Base-by-base conservation (phyloP, 148 eudicot species). In the Agrostemma githago region DNA sequence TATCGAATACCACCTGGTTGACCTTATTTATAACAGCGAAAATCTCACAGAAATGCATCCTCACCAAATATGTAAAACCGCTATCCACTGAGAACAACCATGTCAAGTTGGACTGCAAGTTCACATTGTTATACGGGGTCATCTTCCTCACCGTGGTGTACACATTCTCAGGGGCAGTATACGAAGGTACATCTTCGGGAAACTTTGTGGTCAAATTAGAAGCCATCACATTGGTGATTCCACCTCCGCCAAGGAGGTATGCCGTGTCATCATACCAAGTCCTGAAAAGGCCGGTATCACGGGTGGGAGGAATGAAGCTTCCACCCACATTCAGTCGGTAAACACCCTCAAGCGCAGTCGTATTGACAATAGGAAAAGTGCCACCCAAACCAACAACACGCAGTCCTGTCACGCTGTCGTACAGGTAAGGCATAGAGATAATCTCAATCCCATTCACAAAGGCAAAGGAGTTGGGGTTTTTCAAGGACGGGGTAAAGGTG, bases 361-460 rank as follows among this genome's bases (percentile, higher is more conserved):
- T 74, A 76, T 94, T 94, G 62, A 69, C 88, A 16, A 94, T 83
- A 0, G 20, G 10, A 76, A 82, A 85, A 0, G 74, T 8, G 0
- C 66, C 59, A 37, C 76, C 67, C 61, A 66, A 81, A 17, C 97
- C 98, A 46, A 91, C 90, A n/a, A 88, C 6, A 16, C 48, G 20
- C 0, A 76, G 70, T 1, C 79, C 85, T 64, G 70, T 76, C 41
- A 57, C 75, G 34, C 79, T 72, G 41, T 76, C 84, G 69, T 94
- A 94, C 34, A 94, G 74, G 68, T 87, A 83, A 41, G 97, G 96
- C 89, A 89, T 88, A 2, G 98, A 91, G 15, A 88, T 82, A 6
- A 89, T 81, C 88, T 94, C 98, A 75, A 94, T 94, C 37, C 98
- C 98, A 76, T 94, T 94, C 41, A 94, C 87, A 66, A 88, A 94